Base-by-base conservation (phyloP, 257 asterid species). In the Dorcoceras hygrometricum region DNA sequence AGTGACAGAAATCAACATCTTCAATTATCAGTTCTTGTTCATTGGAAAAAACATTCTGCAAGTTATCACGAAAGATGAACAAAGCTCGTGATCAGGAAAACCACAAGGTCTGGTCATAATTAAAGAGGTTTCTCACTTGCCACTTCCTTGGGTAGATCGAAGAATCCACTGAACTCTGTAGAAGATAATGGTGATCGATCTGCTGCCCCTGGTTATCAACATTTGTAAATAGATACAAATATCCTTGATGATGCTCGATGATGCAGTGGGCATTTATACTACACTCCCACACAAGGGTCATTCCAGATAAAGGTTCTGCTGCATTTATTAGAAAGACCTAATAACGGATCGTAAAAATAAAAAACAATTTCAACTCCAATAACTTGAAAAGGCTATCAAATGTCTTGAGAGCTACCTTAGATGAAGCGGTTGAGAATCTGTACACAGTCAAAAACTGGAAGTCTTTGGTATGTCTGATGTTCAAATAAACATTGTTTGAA, bases 211-310 rank as follows among this genome's bases (percentile, higher is more conserved):
- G 76, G 72, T 70, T 75, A 53, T 81, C 78, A 22, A 95, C 96
- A 78, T 93, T 83, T 3, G 99, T 90, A 73, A 93, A 90, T 68
- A 93, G 90, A 82, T 83, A 93, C 71, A 93, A 90, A 77, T 78
- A 86, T 60, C 97, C 99, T 77, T 80, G 91, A 80, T 90, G 97
- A 80, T 94, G 99, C 85, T 94, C 99, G 66, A 88, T 67, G 76
- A 90, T 79, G 79, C 99, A 88, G 77, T 87, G 95, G 59, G 79
- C 80, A 66, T 81, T 84, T 26, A 82, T 77, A 70, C 82, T 96
- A 56, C 96, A 81, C 66, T 90, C 97, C 95, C 96, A 90, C 66
- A 88, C 78, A 69, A 82, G 95, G 55, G 78, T 80, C 88, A 87
- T 78, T 43, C 86, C 87, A 71, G 95, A 83, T 74, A 94, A 82